A percentile compares a stretch with the other conserved stretches of the same genome.
Evolutionary conservation across 2,329 filamentous ascomycete genomes (phyloP).

Genomic region (Diplodia intermedia): DNA sequence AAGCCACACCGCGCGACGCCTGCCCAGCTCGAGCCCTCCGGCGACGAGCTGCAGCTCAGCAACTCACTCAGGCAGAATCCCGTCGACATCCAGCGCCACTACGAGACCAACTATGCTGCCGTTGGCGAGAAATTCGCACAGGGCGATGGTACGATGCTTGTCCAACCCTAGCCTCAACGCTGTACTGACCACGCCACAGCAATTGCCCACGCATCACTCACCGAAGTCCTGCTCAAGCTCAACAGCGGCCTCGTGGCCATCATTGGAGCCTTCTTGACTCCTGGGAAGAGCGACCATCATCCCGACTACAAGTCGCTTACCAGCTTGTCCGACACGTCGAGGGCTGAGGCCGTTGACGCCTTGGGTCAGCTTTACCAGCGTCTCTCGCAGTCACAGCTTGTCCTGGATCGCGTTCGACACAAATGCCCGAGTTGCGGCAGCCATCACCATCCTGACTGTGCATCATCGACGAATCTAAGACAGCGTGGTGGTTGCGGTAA

Average conservation of each 20-base stretch:
- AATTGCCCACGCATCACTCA: slow-evolving; percentile 55
- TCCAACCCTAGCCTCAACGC: neutral
- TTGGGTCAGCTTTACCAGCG: slow-evolving; percentile 51
- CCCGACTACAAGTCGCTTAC: slow-evolving; percentile 55
- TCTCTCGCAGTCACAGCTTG: slow-evolving; percentile 47
- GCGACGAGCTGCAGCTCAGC: slow-evolving; percentile 49
- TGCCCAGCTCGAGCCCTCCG: slow-evolving; percentile 32
- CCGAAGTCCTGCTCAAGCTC: slow-evolving; percentile 54
- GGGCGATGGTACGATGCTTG: slow-evolving; percentile 51
- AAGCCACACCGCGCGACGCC: slow-evolving; percentile 9
- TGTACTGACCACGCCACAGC: slow-evolving; percentile 42
- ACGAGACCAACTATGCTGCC: slow-evolving; percentile 48
- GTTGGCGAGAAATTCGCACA: slow-evolving; percentile 51
- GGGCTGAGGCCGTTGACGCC: slow-evolving; percentile 53
- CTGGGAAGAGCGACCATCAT: slow-evolving; percentile 44
- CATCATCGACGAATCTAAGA: neutral
- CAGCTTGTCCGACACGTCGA: slow-evolving; percentile 53
- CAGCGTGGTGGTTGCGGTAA: slow-evolving; percentile 5
- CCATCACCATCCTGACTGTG: slow-evolving; percentile 34
- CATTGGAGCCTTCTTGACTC: slow-evolving; percentile 53
- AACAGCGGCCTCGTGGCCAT: slow-evolving; percentile 57
- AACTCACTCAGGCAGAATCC: slow-evolving; percentile 52
- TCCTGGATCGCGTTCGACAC: slow-evolving; percentile 40
- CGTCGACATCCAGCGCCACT: slow-evolving; percentile 52
- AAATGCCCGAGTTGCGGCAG: slow-evolving; percentile 40